These are phyloP conservation scores for Umbilicaria muhlenbergii DNA, from an alignment of 495 filamentous ascomycete species.

Conservation along the genomic window DNA sequence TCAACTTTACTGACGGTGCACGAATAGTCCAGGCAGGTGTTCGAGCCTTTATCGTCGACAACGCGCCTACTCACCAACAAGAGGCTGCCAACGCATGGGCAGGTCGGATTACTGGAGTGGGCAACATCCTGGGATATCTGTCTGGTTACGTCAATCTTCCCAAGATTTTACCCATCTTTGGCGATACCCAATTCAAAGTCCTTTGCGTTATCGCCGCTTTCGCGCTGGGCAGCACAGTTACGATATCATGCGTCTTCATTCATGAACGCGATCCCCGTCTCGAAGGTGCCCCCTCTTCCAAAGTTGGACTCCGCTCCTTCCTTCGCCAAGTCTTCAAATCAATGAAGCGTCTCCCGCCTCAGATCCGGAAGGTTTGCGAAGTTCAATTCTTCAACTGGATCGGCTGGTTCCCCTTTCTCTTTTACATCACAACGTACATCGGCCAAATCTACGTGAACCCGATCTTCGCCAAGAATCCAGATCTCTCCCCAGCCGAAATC, in stretches of 20 bases:
- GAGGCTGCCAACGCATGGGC: constrained; percentile 82
- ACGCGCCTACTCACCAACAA: constrained; percentile 78
- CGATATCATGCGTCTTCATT: constrained; percentile 48
- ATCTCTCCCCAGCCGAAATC: constrained; percentile 59
- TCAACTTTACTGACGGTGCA: constrained; percentile 2
- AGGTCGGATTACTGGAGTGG: constrained; percentile 60
- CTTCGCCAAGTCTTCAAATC: constrained; percentile 64
- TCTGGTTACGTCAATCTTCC: constrained; percentile 69
- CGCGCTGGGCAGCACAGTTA: constrained; percentile 47
- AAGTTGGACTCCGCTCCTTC: constrained; percentile 56
- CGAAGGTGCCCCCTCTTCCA: constrained; percentile 42
- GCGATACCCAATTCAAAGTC: constrained; percentile 76
- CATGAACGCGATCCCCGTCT: constrained; percentile 64
- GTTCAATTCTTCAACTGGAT: constrained; percentile 87
- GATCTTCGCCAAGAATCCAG: constrained; percentile 53
- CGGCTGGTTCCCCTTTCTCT: constrained; percentile 89
- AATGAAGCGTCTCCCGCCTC: constrained; percentile 56
- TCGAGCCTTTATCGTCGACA: constrained; percentile 81
- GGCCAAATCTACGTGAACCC: constrained; percentile 81
- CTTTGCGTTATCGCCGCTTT: constrained; percentile 70
- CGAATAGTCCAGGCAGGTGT: constrained; percentile 66
- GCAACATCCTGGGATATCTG: constrained; percentile 75
- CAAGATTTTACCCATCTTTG: constrained; percentile 54
- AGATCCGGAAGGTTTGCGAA: constrained; percentile 68
- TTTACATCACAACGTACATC: constrained; percentile 84